phyloP scores from a whole-genome alignment of 129 eudicot species.

The Helianthus annuus region DNA sequence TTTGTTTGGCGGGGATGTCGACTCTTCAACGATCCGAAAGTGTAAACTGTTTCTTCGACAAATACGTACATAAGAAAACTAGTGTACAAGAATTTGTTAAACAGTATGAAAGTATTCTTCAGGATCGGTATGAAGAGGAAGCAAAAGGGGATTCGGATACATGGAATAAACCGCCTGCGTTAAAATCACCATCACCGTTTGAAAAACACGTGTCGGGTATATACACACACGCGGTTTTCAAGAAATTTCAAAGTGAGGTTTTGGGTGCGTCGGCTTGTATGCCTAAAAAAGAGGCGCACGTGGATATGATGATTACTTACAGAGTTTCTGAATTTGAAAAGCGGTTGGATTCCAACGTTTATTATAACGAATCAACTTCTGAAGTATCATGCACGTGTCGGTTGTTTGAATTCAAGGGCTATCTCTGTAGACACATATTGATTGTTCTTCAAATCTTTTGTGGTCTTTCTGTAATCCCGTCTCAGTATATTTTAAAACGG shows the following conservation, averaged over 20 bases:
- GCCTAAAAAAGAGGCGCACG: slow-evolving; percentile 62
- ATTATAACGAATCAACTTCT: slow-evolving; percentile 57
- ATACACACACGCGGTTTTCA: slow-evolving; percentile 74
- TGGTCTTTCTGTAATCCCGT: slow-evolving; percentile 67
- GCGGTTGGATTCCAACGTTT: slow-evolving; percentile 61
- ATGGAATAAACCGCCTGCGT: slow-evolving; percentile 70
- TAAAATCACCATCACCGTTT: slow-evolving; percentile 91
- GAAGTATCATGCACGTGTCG: slow-evolving; percentile 81
- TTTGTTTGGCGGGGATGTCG: slow-evolving; percentile 84
- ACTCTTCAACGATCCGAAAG: slow-evolving; percentile 78
- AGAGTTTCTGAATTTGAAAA: slow-evolving; percentile 69
- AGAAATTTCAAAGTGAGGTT: slow-evolving; percentile 80
- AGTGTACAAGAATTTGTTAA: slow-evolving; percentile 65
- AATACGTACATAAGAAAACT: slow-evolving; percentile 84
- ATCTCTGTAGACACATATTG: slow-evolving; percentile 84
- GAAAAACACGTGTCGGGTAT: slow-evolving; percentile 73
- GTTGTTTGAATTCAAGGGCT: slow-evolving; percentile 86
- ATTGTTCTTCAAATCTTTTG: slow-evolving; percentile 80
- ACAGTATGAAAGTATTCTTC: slow-evolving; percentile 71
- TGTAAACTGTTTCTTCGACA: slow-evolving; percentile 86
- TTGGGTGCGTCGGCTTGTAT: slow-evolving; percentile 87
- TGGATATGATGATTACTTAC: slow-evolving; percentile 42
- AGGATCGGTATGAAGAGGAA: slow-evolving; percentile 94
- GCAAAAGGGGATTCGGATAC: slow-evolving; percentile 85
- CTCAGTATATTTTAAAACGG: slow-evolving; percentile 73